Evolutionary conservation across 805 yeast species (phyloP), one percentile per base, ranked within the genome.

Genomic region (Maudiozyma saulgeensis): DNA sequence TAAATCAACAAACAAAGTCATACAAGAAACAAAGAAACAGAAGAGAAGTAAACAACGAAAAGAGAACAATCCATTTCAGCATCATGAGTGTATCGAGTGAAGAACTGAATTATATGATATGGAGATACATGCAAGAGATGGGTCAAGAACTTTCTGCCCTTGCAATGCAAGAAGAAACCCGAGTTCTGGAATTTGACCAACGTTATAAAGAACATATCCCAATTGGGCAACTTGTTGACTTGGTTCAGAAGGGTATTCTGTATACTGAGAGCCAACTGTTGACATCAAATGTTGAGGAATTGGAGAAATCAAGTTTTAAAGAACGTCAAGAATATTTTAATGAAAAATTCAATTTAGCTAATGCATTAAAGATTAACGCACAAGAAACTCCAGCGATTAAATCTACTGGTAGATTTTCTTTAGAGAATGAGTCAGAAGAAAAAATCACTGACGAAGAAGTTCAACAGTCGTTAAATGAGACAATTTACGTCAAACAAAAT

Each of bases 121-220:
- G 96, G 96, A 71, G 97, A 53, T 93, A 91, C 61, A 74, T 89
- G 38, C 96, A 88, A 61, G 98, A 93, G 64, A 72, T 82, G 6
- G 95, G 95, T 2, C 73, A 64, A 39, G 90, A 86, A 46, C 73
- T 87, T 19, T 74, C 93, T 1, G 89, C 96, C 0, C 80, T 76
- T 59, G 95, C 96, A 0, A 68, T 93, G 28, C 87, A 84, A 53
- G 83, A 85, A 55, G 90, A 86, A 56, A 72, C 91, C 0, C 69
- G 75, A 19, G 82, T 85, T 11, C 73, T 78, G 53, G 72, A 73
- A 19, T 75, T 78, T 52, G 96, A 81, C 43, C 63, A 64, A 2
- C 68, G 69, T 48, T 74, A 77, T 52, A 70, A 77, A 1, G 68
- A 68, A 7, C 68, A 70, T 44, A 77, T 87, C 19, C 85, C 87